These are phyloP conservation scores for Tolypocladium ophioglossoides DNA, from an alignment of 2,329 filamentous ascomycete species.

Conservation along the genomic window DNA sequence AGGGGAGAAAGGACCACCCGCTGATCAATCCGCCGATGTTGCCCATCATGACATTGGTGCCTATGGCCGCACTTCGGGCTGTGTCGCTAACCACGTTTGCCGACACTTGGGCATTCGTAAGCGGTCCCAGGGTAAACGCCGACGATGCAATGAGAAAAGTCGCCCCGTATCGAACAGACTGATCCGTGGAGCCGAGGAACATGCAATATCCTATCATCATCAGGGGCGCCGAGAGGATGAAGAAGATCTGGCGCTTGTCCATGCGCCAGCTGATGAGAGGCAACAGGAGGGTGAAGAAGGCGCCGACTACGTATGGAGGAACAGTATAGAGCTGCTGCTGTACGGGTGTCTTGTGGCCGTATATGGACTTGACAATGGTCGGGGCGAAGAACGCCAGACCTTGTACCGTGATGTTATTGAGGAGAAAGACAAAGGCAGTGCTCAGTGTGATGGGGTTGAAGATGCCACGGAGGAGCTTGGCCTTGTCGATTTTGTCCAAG, in stretches of 20 bases:
- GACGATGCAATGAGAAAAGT: slow-evolving; percentile 59
- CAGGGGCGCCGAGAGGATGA: slow-evolving; percentile 48
- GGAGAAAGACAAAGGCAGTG: slow-evolving; percentile 48
- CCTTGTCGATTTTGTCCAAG: slow-evolving; percentile 49
- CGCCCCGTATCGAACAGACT: slow-evolving; percentile 53
- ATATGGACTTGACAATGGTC: slow-evolving; percentile 59
- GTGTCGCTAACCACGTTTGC: slow-evolving; percentile 65
- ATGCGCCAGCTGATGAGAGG: slow-evolving; percentile 51
- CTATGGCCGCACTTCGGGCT: slow-evolving; percentile 55
- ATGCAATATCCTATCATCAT: slow-evolving; percentile 62
- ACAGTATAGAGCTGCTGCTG: slow-evolving; percentile 61
- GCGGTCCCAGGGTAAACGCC: slow-evolving; percentile 51
- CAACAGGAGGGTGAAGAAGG: slow-evolving; percentile 53
- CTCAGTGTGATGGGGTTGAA: slow-evolving; percentile 49
- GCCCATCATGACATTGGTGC: slow-evolving; percentile 57
- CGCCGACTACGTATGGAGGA: slow-evolving; percentile 59
- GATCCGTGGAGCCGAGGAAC: slow-evolving; percentile 48
- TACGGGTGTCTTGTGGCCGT: slow-evolving; percentile 42
- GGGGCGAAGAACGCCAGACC: slow-evolving; percentile 60
- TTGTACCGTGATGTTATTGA: slow-evolving; percentile 62
- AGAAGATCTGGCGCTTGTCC: slow-evolving; percentile 49
- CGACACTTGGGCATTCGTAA: slow-evolving; percentile 56
- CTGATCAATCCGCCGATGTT: slow-evolving; percentile 60
- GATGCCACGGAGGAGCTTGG: slow-evolving; percentile 51
- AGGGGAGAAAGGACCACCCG: slow-evolving; percentile 54